Evolutionary conservation across 768 basidiomycete genomes (phyloP).

Genomic region (Basidioascus undulatus): DNA sequence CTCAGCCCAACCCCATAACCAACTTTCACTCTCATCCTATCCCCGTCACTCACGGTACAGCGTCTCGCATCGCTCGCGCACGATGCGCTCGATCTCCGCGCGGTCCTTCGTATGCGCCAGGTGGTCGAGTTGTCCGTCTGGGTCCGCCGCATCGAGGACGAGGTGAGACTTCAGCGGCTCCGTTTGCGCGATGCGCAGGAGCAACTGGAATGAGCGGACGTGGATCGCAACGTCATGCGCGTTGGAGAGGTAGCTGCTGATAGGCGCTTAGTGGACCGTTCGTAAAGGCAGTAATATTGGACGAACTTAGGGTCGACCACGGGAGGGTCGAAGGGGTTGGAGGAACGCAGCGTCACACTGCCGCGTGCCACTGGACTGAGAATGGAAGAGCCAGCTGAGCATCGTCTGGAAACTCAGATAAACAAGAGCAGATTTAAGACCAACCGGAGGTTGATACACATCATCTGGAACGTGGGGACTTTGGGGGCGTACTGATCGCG

Average conservation of each 20-base stretch:
- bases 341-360: neutral
- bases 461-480: slow-evolving; percentile 21
- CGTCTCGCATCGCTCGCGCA: no score
- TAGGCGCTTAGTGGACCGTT: no score
- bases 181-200: slow-evolving; percentile 1
- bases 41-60: no score
- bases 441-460: slow-evolving; percentile 1
- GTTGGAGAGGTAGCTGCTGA: slow-evolving; percentile 4
- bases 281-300: no score
- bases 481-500: slow-evolving; percentile 17
- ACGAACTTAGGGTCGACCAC: slow-evolving; percentile 5
- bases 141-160: no score
- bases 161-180: slow-evolving; percentile 15
- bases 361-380: slow-evolving; percentile 4
- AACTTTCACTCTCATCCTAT: neutral
- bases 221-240: slow-evolving; percentile 1
- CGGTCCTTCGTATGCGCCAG: no score
- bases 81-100: no score
- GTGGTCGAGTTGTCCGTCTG: no score
- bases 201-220: slow-evolving; percentile 1
- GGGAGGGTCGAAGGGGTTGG: slow-evolving; percentile 4
- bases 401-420: neutral
- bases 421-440: neutral
- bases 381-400: neutral
- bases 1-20: no score